Base-by-base conservation (phyloP, 108 stramenopile species). In the Skeletonema costatum region DNA sequence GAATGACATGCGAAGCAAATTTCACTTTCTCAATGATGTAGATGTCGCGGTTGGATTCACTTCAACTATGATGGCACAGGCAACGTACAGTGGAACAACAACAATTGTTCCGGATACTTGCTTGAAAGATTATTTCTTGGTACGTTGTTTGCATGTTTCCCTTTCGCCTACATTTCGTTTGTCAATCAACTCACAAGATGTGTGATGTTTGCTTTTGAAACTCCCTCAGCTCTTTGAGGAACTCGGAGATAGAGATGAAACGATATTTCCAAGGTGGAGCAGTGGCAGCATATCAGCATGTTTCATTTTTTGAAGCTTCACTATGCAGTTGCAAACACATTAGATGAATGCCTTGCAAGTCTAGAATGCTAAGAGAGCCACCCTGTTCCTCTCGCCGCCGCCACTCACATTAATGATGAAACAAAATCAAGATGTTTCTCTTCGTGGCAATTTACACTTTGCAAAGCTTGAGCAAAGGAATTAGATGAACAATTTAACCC, bases 11-110 rank as follows among this genome's bases (percentile, higher is more conserved):
- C 77, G 88, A 56, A 80, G 89, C 42, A 97, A 97, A 62, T 88
- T 93, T 62, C 77, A 87, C 35, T 95, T 97, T 69, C 68, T 97
- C 2, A 80, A 87, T 66, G 93, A 97, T 70, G 38, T 97, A 65
- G 93, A 97, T 38, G 96, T 93, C 9, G 92, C 93, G 7, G 87
- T 92, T 32, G 92, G 93, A 0, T 95, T 93, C 50, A 92, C 89
- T 16, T 86, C 88, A 0, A 90, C 89, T 1, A 81, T 97, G 87
- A 83, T 95, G 89, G 83, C 93, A 7, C 93, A 87, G 60, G 53
- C 53, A 56, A 62, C 88, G 63, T 80, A 87, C 74, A 78, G 70
- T 17, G 94, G 94, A 25, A 85, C 87, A 3, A 94, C 92, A 10
- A 97, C 96, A 1, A 93, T 97, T 72, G 94, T 95, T 30, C 96